Conservation (phyloP, 495 filamentous ascomycete species). For the Beverwykella pulmonaria region DNA sequence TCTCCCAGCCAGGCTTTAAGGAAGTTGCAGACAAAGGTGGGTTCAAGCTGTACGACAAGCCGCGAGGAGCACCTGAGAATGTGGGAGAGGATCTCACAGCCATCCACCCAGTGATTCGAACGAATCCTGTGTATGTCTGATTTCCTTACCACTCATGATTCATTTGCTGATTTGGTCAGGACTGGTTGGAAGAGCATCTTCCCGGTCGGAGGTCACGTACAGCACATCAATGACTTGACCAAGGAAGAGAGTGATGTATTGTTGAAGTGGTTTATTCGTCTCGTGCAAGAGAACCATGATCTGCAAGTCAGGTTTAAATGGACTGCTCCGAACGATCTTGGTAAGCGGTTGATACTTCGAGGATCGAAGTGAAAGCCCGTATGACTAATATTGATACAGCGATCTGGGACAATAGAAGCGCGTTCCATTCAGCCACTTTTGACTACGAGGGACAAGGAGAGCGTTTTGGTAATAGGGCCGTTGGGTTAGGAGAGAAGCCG, state of each 20-base stretch:
- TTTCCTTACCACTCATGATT: too few species aligned
- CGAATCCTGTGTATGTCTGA: conserved; percentile 61
- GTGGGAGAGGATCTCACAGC: conserved; percentile 61
- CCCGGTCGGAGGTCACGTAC: conserved; percentile 61
- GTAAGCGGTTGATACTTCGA: too few species aligned
- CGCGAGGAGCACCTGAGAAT: conserved; percentile 69
- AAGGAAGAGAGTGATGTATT: conserved; percentile 67
- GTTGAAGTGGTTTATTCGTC: conserved; percentile 59
- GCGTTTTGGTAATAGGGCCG: conserved; percentile 50
- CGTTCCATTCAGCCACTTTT: conserved; percentile 69
- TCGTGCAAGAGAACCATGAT: conserved; percentile 75
- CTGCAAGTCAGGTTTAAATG: conserved; percentile 68
- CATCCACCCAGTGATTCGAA: conserved; percentile 71
- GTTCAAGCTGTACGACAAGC: conserved; percentile 57
- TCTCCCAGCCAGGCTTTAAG: conserved; percentile 62
- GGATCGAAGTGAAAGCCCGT: too few species aligned
- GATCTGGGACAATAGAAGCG: conserved; percentile 76
- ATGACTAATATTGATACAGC: conserved; percentile 43
- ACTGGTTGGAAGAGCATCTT: conserved; percentile 76
- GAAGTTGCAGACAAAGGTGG: conserved; percentile 48
- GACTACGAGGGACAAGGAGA: conserved; percentile 63
- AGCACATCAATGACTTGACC: conserved; percentile 64
- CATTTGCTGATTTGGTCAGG: too few species aligned
- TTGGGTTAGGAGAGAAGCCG: conserved; percentile 61
- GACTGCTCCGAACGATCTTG: conserved; percentile 20